A percentile compares a stretch with the other conserved stretches of the same genome.
These are phyloP conservation scores for Calycina marina DNA, from an alignment of 2,329 filamentous ascomycete species.

Conservation along the genomic window DNA sequence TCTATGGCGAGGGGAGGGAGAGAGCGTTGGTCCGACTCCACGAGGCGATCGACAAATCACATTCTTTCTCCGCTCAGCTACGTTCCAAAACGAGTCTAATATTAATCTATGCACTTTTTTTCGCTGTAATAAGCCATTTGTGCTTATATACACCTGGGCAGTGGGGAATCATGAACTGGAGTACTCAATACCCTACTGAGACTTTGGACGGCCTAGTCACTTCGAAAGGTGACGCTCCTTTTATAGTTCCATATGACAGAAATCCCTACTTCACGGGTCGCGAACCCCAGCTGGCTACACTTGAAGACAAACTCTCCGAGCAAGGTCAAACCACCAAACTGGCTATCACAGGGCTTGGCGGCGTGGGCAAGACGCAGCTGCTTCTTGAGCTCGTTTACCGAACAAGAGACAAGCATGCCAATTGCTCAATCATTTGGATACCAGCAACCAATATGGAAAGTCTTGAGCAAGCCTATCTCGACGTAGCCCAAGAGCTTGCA, in stretches of 20 bases:
- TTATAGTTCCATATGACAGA: conserved; percentile 1
- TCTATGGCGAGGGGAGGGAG: conserved; percentile 1
- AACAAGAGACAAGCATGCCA: conserved; percentile 1
- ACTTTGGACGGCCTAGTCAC: no score
- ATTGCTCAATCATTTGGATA: conserved; percentile 1
- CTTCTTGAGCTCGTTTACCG: conserved; percentile 1
- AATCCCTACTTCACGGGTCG: conserved; percentile 1
- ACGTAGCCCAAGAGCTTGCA: conserved; percentile 1
- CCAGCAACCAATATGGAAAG: conserved; percentile 1
- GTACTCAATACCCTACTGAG: no score
- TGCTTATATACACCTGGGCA: no score
- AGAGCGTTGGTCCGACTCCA: not conserved
- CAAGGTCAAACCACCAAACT: conserved; percentile 1
- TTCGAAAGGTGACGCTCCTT: conserved; percentile 1
- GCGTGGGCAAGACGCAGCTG: conserved; percentile 1
- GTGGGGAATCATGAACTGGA: no score
- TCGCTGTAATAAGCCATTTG: no score
- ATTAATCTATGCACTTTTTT: no score
- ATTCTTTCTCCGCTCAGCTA: no score
- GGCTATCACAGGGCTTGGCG: not conserved
- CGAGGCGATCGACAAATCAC: no score
- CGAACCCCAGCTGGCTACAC: not conserved
- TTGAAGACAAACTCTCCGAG: not conserved
- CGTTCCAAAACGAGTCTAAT: no score
- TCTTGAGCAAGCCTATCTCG: not conserved